Evolutionary conservation across 768 basidiomycete species (phyloP), one percentile per base, ranked within the genome.

Genomic region (Mycena amicta): DNA sequence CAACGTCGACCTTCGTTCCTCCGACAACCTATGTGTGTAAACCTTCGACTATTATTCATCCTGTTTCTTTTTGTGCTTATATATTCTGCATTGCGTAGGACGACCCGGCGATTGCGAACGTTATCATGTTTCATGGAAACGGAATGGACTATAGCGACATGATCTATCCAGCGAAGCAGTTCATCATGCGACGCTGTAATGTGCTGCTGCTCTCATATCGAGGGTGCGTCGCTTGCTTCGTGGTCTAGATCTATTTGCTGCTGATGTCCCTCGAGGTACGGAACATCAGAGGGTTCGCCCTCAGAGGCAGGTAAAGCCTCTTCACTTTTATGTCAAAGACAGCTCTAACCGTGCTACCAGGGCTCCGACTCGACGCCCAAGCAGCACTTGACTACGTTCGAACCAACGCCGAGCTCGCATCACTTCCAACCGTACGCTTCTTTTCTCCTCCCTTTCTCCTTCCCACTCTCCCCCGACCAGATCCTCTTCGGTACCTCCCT

Each of bases 401-500:
- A 29, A 37, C 62, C 2, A 40, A 58, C 28, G 5, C 52, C 2
- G 57, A 50, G 18, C n/a, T n/a, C n/a, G n/a, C n/a, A n/a, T n/a
- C n/a, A n/a, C 16, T 22, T 18, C 56, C 61, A 2, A 55, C 53
- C 2, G 60, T 57, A 40, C 25, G 55, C 22, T n/a, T n/a, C 1
- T 4, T 3, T 3, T 18, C 8, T 13, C 4, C 5, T 4, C 3
- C 3, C 22, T 11, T 13, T 27, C 4, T 6, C 22, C n/a, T n/a
- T n/a, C n/a, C n/a, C n/a, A n/a, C n/a, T n/a, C n/a, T n/a, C n/a
- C n/a, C n/a, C n/a, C n/a, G n/a, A n/a, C n/a, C 29, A 81, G 82
- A 74, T 86, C 30, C 60, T 87, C 0, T 86, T 83, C 59, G 84
- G 86, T 12, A 82, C 83, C 50, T 83, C 79, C 5, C 84, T 90